These are phyloP conservation scores for Cyclaneusma minus DNA, from an alignment of 2,329 filamentous ascomycete genomes.

Conservation along the genomic window DNA sequence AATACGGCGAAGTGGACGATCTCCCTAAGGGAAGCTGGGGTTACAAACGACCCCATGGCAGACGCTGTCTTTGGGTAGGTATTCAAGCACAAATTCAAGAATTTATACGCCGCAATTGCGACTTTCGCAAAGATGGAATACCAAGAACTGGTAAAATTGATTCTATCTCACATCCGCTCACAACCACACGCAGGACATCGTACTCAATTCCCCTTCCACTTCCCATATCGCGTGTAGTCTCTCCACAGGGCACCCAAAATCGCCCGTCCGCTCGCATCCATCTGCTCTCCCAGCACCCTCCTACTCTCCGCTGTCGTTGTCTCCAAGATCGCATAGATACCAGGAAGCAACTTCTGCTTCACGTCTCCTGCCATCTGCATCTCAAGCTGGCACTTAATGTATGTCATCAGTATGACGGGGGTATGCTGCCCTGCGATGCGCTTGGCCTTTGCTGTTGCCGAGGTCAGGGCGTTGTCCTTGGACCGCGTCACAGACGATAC, in stretches of 20 bases:
- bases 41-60: too few species aligned
- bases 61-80: too few species aligned
- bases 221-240: conserved; percentile 45
- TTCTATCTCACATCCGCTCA: too few species aligned
- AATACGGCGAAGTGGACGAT: too few species aligned
- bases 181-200: neutral
- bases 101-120: too few species aligned
- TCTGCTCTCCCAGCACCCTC: conserved; percentile 40
- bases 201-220: conserved; percentile 30
- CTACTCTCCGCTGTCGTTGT: conserved; percentile 38
- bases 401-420: conserved; percentile 42
- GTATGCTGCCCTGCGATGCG: conserved; percentile 45
- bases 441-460: conserved; percentile 44
- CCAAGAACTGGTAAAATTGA: too few species aligned
- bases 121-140: too few species aligned
- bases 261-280: conserved; percentile 42
- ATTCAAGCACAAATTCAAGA: too few species aligned
- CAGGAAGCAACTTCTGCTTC: conserved; percentile 39
- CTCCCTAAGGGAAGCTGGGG: too few species aligned
- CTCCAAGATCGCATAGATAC: conserved; percentile 41
- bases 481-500: conserved; percentile 35
- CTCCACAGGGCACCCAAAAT: conserved; percentile 42
- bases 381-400: conserved; percentile 46
- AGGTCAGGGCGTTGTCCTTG: conserved; percentile 33
- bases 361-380: conserved; percentile 31